These are phyloP conservation scores for Xerophyta viscosa DNA, from an alignment of 106 monocot species.

Conservation along the genomic window DNA sequence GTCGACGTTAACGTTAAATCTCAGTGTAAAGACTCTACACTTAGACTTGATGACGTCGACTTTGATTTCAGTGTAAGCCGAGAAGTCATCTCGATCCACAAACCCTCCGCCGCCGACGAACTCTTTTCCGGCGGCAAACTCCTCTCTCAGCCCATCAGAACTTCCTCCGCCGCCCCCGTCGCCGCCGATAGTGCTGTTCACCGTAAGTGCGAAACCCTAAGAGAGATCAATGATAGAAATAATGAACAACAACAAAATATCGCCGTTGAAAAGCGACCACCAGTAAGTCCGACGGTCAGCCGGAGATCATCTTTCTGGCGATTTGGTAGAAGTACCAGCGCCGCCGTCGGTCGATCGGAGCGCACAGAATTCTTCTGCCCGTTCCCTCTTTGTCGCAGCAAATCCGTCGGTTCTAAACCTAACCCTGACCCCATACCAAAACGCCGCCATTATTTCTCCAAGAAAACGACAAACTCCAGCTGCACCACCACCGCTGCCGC, in stretches of 20 bases:
- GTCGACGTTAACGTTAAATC: neutral
- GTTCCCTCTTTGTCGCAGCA: conserved; percentile 2
- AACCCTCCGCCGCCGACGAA: conserved; percentile 3
- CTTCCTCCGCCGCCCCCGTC: neutral
- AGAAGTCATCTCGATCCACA: neutral
- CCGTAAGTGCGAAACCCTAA: neutral
- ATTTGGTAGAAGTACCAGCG: conserved; percentile 6
- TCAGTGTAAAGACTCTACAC: no score
- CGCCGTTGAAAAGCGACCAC: neutral
- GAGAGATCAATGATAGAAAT: neutral
- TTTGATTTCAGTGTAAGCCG: conserved; percentile 3
- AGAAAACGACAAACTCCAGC: neutral
- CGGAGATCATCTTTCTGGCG: conserved; percentile 3
- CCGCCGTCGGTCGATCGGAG: neutral
- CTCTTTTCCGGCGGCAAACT: conserved; percentile 7
- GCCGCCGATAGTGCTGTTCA: neutral
- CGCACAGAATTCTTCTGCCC: neutral
- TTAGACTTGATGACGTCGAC: no score
- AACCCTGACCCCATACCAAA: neutral
- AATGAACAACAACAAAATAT: neutral
- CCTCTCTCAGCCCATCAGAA: conserved; percentile 6
- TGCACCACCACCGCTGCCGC: neutral
- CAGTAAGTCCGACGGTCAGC: neutral
- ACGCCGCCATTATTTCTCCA: neutral
- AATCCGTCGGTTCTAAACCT: conserved; percentile 1